phyloP scores from a whole-genome alignment of 129 eudicot species.

The Erigeron canadensis region DNA sequence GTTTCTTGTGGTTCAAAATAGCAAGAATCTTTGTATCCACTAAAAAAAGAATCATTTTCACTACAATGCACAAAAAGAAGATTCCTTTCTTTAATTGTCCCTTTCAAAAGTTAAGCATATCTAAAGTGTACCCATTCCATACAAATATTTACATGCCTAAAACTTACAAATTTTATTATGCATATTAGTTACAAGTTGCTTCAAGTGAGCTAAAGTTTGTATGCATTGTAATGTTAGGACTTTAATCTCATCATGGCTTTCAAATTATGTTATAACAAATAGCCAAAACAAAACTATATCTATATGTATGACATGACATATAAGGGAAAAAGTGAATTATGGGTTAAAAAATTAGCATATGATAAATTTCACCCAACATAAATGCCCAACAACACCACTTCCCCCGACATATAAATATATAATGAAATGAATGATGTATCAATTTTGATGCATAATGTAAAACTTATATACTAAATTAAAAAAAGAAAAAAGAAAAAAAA shows the following conservation, averaged over 20 bases:
- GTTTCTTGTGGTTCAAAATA: slow-evolving; percentile 26
- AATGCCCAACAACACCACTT: too few relatives aligned
- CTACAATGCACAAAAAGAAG: slow-evolving; percentile 19
- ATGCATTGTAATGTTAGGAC: slow-evolving; percentile 6
- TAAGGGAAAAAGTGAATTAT: too few relatives aligned
- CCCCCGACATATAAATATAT: too few relatives aligned
- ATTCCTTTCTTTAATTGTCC: slow-evolving; percentile 20
- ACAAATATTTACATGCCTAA: slow-evolving; percentile 10
- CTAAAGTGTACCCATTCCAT: slow-evolving; percentile 14
- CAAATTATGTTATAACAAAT: background rate
- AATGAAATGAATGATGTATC: slow-evolving; percentile 11
- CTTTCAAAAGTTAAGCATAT: slow-evolving; percentile 15
- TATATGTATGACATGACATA: too few relatives aligned
- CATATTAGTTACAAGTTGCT: background rate
- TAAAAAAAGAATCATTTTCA: slow-evolving; percentile 24
- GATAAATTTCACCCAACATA: too few relatives aligned
- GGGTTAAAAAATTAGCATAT: too few relatives aligned
- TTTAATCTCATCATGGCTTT: background rate
- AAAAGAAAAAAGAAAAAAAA: slow-evolving; percentile 14
- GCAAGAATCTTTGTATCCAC: slow-evolving; percentile 34
- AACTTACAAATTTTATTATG: background rate
- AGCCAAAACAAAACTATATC: background rate
- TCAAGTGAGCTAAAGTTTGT: slow-evolving; percentile 5
- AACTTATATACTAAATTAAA: background rate
- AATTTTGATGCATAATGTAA: slow-evolving; percentile 5